Evolutionary conservation across 1,139 yeast species (phyloP).

Genomic region (Zygosaccharomyces pseudobailii): DNA sequence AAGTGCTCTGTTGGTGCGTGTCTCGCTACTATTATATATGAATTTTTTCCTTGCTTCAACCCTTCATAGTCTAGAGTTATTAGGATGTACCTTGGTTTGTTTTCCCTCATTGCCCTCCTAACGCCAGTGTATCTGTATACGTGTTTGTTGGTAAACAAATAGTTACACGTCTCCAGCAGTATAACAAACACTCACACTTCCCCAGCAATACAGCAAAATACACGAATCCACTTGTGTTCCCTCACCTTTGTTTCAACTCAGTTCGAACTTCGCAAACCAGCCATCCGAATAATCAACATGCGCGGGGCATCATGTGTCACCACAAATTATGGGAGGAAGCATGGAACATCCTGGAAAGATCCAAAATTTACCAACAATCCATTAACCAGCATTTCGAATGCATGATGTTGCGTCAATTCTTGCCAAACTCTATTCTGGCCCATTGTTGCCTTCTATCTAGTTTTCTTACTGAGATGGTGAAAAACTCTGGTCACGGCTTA

Average conservation of each 20-base stretch:
- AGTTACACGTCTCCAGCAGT: background rate
- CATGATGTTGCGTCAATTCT: background rate
- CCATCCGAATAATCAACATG: background rate
- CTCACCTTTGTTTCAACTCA: background rate
- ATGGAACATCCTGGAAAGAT: background rate
- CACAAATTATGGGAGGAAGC: too few species aligned
- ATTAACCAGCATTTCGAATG: background rate
- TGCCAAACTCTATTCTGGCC: background rate
- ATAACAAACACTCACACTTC: background rate
- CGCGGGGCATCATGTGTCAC: too few species aligned
- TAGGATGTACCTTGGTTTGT: background rate
- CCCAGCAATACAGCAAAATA: constrained; percentile 1
- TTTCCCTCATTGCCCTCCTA: background rate
- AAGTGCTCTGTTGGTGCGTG: background rate
- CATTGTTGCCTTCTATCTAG: background rate
- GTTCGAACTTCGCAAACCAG: constrained; percentile 1
- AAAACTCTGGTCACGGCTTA: background rate
- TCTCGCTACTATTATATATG: background rate
- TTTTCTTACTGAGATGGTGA: background rate
- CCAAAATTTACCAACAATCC: background rate
- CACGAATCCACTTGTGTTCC: background rate
- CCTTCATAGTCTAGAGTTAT: background rate
- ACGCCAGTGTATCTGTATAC: background rate
- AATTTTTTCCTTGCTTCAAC: background rate
- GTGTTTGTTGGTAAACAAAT: background rate